A percentile compares a stretch with the other conserved stretches of the same genome.
phyloP scores from a whole-genome alignment of 306 rosid genomes.

The Fagus crenata region DNA sequence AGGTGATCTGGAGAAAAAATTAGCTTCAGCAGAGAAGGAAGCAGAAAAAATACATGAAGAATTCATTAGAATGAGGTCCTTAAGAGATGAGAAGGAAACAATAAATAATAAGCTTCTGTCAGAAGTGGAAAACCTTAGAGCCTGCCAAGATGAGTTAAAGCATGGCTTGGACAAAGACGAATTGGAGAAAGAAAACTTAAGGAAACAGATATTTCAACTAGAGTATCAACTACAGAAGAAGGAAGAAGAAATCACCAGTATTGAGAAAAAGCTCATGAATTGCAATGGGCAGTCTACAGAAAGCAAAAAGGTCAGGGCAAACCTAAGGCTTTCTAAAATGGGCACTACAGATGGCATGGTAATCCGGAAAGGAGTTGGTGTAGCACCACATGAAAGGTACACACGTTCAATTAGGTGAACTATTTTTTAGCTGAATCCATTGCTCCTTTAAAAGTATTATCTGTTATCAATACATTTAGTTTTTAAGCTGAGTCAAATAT shows the following conservation, averaged over 20 bases:
- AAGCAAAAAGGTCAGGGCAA: constrained; percentile 39
- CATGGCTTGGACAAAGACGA: constrained; percentile 50
- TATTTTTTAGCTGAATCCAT: constrained; percentile 6
- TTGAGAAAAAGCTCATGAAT: constrained; percentile 58
- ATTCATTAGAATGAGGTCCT: constrained; percentile 21
- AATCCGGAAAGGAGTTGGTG: constrained; percentile 28
- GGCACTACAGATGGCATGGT: constrained; percentile 27
- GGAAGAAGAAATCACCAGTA: constrained; percentile 42
- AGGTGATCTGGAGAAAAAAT: constrained; percentile 28
- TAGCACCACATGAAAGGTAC: constrained; percentile 47
- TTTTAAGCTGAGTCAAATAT: too few species aligned
- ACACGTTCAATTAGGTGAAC: constrained; percentile 14
- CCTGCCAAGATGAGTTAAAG: constrained; percentile 49
- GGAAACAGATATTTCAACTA: constrained; percentile 56
- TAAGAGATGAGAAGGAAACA: constrained; percentile 41
- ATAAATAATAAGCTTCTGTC: constrained; percentile 42
- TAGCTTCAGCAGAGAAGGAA: constrained; percentile 35
- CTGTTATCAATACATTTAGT: neutral
- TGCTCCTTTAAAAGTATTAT: neutral
- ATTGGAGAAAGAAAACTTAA: constrained; percentile 57
- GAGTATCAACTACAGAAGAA: constrained; percentile 64
- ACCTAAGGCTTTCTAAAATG: constrained; percentile 28
- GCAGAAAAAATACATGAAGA: constrained; percentile 32
- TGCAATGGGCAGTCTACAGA: constrained; percentile 44
- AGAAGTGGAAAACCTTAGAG: constrained; percentile 54